phyloP scores from a whole-genome alignment of 2,329 filamentous ascomycete species.

The Akanthomyces dipterigenus region DNA sequence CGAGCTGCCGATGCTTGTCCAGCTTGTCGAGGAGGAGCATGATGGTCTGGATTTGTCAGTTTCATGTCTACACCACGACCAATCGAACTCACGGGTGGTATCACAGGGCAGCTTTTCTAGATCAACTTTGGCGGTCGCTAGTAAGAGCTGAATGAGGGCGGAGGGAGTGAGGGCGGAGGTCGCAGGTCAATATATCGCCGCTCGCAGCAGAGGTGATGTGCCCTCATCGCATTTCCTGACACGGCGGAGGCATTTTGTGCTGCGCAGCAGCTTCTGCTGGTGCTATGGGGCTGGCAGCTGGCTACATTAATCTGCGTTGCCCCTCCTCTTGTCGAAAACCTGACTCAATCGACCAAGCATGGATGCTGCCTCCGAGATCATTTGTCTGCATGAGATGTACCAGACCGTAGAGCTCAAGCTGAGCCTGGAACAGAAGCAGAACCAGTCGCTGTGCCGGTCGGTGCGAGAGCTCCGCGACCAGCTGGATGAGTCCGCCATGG shows the following conservation, averaged over 20 bases:
- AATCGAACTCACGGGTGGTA: background rate
- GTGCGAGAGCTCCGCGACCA: background rate
- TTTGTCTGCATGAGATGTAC: background rate
- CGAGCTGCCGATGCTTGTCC: background rate
- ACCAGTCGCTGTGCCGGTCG: background rate
- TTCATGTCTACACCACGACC: background rate
- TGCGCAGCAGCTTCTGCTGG: background rate
- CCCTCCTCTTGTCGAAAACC: background rate
- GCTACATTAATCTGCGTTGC: background rate
- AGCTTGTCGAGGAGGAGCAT: background rate
- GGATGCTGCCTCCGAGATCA: background rate
- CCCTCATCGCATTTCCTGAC: background rate
- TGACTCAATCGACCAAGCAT: background rate
- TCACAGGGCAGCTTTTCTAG: background rate
- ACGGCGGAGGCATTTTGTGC: background rate
- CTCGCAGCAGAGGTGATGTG: background rate
- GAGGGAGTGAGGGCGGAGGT: background rate
- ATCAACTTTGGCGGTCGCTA: background rate
- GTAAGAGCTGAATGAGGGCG: no score
- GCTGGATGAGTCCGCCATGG: background rate
- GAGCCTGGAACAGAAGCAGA: background rate
- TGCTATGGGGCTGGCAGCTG: no score
- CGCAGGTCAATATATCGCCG: background rate
- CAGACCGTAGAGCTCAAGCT: background rate
- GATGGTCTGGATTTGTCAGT: background rate